Conservation (phyloP, 306 rosid genomes). For the Delonix regia region DNA sequence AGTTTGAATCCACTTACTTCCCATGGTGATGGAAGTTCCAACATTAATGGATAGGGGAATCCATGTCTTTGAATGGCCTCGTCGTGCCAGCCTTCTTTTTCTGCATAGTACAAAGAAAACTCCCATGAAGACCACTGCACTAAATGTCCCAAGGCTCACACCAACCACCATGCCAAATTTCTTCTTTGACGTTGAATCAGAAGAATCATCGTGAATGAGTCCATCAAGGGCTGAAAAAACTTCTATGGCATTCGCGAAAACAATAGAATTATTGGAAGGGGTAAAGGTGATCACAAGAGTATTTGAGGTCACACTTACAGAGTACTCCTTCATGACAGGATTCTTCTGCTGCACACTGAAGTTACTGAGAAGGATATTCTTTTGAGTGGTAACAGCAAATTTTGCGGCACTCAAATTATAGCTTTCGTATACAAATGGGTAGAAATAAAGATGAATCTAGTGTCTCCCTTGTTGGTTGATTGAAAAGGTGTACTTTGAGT, state of each 20-base stretch:
- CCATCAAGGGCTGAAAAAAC: slow-evolving; percentile 74
- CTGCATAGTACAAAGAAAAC: slow-evolving; percentile 54
- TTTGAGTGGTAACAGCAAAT: slow-evolving; percentile 62
- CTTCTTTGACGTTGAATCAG: slow-evolving; percentile 52
- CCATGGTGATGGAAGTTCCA: slow-evolving; percentile 72
- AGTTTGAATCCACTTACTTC: slow-evolving; percentile 76
- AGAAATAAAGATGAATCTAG: slow-evolving; percentile 94
- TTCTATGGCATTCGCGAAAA: slow-evolving; percentile 82
- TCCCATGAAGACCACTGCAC: slow-evolving; percentile 52
- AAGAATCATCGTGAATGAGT: slow-evolving; percentile 59
- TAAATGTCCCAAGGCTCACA: slow-evolving; percentile 51
- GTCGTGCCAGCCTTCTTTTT: slow-evolving; percentile 50
- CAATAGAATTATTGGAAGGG: slow-evolving; percentile 59
- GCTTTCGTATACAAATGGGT: slow-evolving; percentile 48
- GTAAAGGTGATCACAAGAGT: slow-evolving; percentile 58
- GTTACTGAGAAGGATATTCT: slow-evolving; percentile 50
- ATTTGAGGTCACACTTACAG: slow-evolving; percentile 52
- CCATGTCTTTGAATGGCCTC: slow-evolving; percentile 70
- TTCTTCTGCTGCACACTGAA: slow-evolving; percentile 36
- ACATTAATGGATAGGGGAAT: slow-evolving; percentile 64
- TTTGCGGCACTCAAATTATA: slow-evolving; percentile 60
- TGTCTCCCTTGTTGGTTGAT: slow-evolving; percentile 66
- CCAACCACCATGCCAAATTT: slow-evolving; percentile 65
- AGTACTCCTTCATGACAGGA: slow-evolving; percentile 63
- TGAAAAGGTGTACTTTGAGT: slow-evolving; percentile 69